phyloP scores from a whole-genome alignment of 768 basidiomycete genomes.

The Rhizopogon vesiculosus region DNA sequence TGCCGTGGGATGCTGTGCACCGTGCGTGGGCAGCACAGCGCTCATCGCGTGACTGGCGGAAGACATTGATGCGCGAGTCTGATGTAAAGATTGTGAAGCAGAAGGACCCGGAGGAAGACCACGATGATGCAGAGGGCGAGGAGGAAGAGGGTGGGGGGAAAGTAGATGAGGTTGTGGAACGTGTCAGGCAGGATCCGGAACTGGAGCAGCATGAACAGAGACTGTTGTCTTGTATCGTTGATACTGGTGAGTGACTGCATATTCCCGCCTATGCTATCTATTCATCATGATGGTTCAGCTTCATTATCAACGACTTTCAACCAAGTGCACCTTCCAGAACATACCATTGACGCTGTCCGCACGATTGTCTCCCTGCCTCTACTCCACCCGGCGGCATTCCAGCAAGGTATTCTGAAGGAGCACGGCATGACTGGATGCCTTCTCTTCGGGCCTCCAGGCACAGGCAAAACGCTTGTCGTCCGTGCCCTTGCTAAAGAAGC shows the following conservation, averaged over 20 bases:
- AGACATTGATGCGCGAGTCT: constrained; percentile 56
- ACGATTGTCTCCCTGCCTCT: constrained; percentile 89
- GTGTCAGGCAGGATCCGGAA: constrained; percentile 66
- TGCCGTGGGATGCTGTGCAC: constrained; percentile 65
- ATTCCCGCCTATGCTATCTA: background rate
- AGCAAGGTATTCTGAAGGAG: constrained; percentile 84
- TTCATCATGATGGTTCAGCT: constrained; percentile 31
- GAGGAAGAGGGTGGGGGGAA: constrained; percentile 28
- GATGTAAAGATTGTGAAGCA: constrained; percentile 30
- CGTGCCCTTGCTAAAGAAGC: constrained; percentile 91
- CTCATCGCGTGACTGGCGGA: constrained; percentile 46
- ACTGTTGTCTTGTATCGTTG: constrained; percentile 81
- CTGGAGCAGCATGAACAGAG: constrained; percentile 80
- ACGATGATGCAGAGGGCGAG: constrained; percentile 18
- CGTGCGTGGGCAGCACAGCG: constrained; percentile 61
- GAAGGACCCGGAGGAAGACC: constrained; percentile 28
- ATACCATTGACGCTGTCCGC: constrained; percentile 88
- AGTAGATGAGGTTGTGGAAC: constrained; percentile 72
- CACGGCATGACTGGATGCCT: constrained; percentile 90
- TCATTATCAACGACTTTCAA: constrained; percentile 79
- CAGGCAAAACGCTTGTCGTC: constrained; percentile 88
- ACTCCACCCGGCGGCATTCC: constrained; percentile 83
- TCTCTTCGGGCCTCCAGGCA: constrained; percentile 89
- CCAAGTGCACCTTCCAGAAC: constrained; percentile 83
- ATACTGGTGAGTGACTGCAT: constrained; percentile 48